A percentile compares a stretch with the other conserved stretches of the same genome.
phyloP scores from a whole-genome alignment of 352 stramenopile species.

The Pythium sukuiense region DNA sequence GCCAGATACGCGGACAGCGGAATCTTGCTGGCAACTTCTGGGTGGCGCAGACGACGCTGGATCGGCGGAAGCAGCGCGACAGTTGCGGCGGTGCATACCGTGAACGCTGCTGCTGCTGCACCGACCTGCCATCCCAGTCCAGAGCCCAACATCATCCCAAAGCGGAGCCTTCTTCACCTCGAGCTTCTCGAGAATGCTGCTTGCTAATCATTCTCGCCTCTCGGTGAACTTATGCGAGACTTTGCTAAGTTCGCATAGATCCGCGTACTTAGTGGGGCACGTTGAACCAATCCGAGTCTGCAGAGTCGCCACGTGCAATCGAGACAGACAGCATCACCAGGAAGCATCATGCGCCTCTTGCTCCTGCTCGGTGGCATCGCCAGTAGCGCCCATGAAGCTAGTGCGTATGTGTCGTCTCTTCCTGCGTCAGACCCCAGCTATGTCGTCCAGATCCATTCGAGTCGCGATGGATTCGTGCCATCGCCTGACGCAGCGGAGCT shows the following conservation, averaged over 20 bases:
- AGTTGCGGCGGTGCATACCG: conserved; percentile 3
- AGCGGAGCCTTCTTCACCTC: background rate
- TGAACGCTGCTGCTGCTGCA: background rate
- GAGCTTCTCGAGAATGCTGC: background rate
- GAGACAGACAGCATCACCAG: background rate
- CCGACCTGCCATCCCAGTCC: conserved; percentile 10
- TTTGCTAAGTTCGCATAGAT: conserved; percentile 1
- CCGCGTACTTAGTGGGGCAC: conserved; percentile 11
- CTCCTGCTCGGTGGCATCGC: conserved; percentile 4
- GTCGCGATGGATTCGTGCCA: conserved; percentile 35
- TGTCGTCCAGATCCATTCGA: conserved; percentile 68
- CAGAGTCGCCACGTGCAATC: conserved; percentile 9
- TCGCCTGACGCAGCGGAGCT: conserved; percentile 16
- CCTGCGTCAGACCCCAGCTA: conserved; percentile 42
- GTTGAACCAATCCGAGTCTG: conserved; percentile 14
- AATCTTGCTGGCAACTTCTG: conserved; percentile 23
- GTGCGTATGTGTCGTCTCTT: background rate
- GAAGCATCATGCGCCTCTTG: background rate
- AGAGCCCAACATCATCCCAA: background rate
- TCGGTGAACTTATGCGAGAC: background rate
- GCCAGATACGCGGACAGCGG: conserved; percentile 36
- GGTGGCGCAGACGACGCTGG: conserved; percentile 9
- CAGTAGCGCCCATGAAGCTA: background rate
- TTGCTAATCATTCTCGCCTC: background rate
- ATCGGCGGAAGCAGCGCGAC: conserved; percentile 19